These are phyloP conservation scores for Aspergillus neotritici DNA, from an alignment of 2,329 filamentous ascomycete species.

Conservation along the genomic window DNA sequence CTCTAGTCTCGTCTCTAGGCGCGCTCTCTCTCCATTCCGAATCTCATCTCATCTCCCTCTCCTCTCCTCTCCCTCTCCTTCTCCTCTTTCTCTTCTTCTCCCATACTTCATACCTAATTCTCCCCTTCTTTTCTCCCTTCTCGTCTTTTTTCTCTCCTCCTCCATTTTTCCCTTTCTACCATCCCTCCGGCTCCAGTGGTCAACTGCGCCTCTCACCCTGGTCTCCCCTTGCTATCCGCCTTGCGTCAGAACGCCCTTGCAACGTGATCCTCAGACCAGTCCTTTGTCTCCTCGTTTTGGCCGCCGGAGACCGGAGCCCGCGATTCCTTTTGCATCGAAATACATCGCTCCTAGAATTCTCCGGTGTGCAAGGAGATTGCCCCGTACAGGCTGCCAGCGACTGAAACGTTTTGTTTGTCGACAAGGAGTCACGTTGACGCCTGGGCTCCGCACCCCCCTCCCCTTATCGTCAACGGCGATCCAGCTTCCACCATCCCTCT, in stretches of 20 bases:
- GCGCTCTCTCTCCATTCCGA: constrained; percentile 5
- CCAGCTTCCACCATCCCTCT: not conserved
- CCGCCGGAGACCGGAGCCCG: constrained; percentile 21
- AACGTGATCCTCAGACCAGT: constrained; percentile 23
- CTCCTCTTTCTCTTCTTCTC: constrained; percentile 5
- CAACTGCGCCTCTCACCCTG: constrained; percentile 15
- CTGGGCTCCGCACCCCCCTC: constrained; percentile 14
- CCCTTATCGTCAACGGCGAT: constrained; percentile 8
- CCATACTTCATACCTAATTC: constrained; percentile 11
- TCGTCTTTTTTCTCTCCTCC: constrained; percentile 4
- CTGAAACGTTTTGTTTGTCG: constrained; percentile 10
- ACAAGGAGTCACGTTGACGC: constrained; percentile 14
- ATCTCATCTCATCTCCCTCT: constrained; percentile 4
- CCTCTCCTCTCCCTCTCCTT: constrained; percentile 3
- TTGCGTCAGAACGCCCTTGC: constrained; percentile 27
- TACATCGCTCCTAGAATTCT: constrained; percentile 11
- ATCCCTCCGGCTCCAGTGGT: constrained; percentile 21
- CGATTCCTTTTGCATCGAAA: constrained; percentile 7
- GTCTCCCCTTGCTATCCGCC: constrained; percentile 20
- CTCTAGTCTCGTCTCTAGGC: no score
- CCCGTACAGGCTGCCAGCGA: constrained; percentile 11
- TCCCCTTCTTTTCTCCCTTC: constrained; percentile 11
- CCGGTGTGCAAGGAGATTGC: constrained; percentile 7
- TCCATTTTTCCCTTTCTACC: constrained; percentile 1
- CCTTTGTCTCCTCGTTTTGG: constrained; percentile 12